phyloP scores from a whole-genome alignment of 257 asterid species.

The Penstemon newberryi region DNA sequence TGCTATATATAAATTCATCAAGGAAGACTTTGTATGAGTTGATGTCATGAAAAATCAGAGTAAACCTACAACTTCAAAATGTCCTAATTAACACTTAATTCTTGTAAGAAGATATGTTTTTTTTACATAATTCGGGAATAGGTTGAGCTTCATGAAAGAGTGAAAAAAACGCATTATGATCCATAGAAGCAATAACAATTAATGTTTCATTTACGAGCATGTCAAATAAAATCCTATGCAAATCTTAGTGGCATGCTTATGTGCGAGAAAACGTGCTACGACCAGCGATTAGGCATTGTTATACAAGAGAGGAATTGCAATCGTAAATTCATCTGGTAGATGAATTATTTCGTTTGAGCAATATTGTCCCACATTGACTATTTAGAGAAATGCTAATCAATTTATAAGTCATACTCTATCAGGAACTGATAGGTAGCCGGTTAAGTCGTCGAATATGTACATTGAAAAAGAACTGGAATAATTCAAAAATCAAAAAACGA shows the following conservation, averaged over 20 bases:
- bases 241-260: neutral
- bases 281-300: neutral
- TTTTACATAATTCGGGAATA: too few species aligned
- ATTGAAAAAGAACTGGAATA: neutral
- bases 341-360: neutral
- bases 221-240: neutral
- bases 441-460: constrained; percentile 3
- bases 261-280: neutral
- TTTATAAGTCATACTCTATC: neutral
- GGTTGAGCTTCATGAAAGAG: too few species aligned
- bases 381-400: neutral
- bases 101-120: too few species aligned
- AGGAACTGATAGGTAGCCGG: constrained; percentile 11
- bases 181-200: neutral
- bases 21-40: neutral
- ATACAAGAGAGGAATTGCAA: constrained; percentile 1
- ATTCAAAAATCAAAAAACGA: constrained; percentile 11
- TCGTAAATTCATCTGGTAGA: neutral
- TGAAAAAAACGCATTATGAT: too few species aligned
- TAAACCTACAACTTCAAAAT: too few species aligned
- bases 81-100: too few species aligned
- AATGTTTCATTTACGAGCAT: neutral
- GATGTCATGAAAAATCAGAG: neutral
- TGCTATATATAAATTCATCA: neutral
- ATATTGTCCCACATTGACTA: constrained; percentile 6